Percentiles rank a stretch among this genome's conserved stretches.
These are phyloP conservation scores for Phaffomyces antillensis DNA, from an alignment of 805 yeast genomes.

Conservation along the genomic window DNA sequence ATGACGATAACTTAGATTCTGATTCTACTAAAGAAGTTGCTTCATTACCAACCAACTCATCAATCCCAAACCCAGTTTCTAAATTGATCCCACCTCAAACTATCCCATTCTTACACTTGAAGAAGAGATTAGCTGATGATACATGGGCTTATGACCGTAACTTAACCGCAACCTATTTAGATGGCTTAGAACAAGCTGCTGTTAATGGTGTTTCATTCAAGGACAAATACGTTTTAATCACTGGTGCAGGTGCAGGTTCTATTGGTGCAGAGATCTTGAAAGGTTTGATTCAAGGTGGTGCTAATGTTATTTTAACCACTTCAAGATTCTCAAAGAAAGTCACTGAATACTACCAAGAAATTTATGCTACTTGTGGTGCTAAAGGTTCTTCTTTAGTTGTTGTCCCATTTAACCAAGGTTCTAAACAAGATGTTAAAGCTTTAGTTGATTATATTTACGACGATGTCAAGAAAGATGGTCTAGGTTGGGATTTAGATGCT, in stretches of 20 bases:
- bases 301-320: slow-evolving; percentile 93
- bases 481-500: slow-evolving; percentile 97
- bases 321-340: slow-evolving; percentile 91
- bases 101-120: slow-evolving; percentile 90
- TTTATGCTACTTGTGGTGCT: slow-evolving; percentile 91
- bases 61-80: slow-evolving; percentile 68
- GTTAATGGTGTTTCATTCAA: slow-evolving; percentile 88
- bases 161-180: slow-evolving; percentile 71
- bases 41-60: slow-evolving; percentile 66
- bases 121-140: slow-evolving; percentile 65
- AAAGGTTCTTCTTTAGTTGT: slow-evolving; percentile 87
- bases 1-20: slow-evolving; percentile 42
- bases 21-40: slow-evolving; percentile 74
- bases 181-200: slow-evolving; percentile 90
- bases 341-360: slow-evolving; percentile 90
- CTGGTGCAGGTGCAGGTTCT: slow-evolving; percentile 99
- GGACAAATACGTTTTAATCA: slow-evolving; percentile 81
- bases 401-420: slow-evolving; percentile 98
- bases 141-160: slow-evolving; percentile 79
- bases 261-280: slow-evolving; percentile 96
- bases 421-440: slow-evolving; percentile 86
- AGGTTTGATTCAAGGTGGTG: slow-evolving; percentile 96
- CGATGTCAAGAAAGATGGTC: slow-evolving; percentile 77
- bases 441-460: slow-evolving; percentile 81
- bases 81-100: slow-evolving; percentile 72